Conservation (phyloP, 331 rosid genomes). For the Stylosanthes scabra region DNA sequence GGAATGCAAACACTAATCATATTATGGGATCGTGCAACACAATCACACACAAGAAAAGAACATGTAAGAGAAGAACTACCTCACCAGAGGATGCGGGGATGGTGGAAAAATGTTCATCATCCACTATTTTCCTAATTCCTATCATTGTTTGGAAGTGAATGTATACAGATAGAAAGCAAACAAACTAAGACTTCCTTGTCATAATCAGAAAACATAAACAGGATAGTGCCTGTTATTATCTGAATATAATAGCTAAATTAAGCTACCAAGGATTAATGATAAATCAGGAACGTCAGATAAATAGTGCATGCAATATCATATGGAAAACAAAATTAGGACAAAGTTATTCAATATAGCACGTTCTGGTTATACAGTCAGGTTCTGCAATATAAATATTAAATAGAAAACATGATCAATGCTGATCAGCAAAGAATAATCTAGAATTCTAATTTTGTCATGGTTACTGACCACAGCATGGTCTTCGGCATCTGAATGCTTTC, state of each 20-base stretch:
- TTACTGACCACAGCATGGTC: slow-evolving; percentile 45
- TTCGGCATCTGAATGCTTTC: slow-evolving; percentile 42
- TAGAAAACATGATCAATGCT: slow-evolving; percentile 53
- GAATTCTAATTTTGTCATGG: slow-evolving; percentile 48
- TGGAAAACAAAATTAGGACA: slow-evolving; percentile 26
- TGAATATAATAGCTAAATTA: neutral
- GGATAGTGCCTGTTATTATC: neutral
- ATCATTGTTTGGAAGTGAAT: slow-evolving; percentile 22
- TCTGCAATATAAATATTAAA: slow-evolving; percentile 15
- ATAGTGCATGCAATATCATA: slow-evolving; percentile 10
- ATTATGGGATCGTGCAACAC: slow-evolving; percentile 24
- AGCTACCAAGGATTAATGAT: slow-evolving; percentile 14
- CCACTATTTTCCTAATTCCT: slow-evolving; percentile 5
- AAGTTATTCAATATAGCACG: slow-evolving; percentile 17
- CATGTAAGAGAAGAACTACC: slow-evolving; percentile 28
- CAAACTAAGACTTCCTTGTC: slow-evolving; percentile 15
- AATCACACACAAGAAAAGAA: slow-evolving; percentile 30
- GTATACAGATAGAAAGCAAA: slow-evolving; percentile 5
- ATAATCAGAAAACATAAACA: slow-evolving; percentile 25
- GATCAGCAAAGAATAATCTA: slow-evolving; percentile 51
- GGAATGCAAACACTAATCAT: slow-evolving; percentile 21
- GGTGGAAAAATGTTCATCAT: neutral
- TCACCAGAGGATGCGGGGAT: slow-evolving; percentile 12
- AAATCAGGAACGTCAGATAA: slow-evolving; percentile 32
- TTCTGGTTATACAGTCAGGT: slow-evolving; percentile 35